Base-by-base conservation (phyloP, 768 basidiomycete species). In the Collybiopsis luxurians region DNA sequence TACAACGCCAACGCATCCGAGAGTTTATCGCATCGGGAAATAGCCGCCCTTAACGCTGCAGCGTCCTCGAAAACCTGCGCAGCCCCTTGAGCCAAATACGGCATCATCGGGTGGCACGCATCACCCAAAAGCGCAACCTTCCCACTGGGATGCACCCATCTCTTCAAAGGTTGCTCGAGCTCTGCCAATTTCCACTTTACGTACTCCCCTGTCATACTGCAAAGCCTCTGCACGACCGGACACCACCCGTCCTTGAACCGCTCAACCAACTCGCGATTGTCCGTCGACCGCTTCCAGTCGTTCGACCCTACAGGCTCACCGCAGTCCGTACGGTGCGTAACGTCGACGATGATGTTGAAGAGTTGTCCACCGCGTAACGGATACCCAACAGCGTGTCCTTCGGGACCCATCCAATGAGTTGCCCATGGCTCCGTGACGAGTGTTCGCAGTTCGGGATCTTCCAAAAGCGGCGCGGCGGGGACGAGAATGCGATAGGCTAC, bases 61-160 rank as follows among this genome's bases (percentile, higher is more conserved):
- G 66, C 74, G 55, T 78, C 75, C 53, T 79, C 75, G 24, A 75
- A 67, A 0, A 73, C 75, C 47, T 75, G 72, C 1, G 76, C 70
- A 2, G 74, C 75, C 4, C 75, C 76, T 59, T 74, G 69, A 1
- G 55, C 51, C 12, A 59, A 55, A 43, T 59, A 53, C 3, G 47
- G 17, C 38, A 54, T 49, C 36, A 60, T 61, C 2, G 63, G 60
- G 59, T 76, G 75, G 26, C 68, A 71, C 1, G 73, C 68, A 48
- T 75, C 74, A 17, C 73, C 74, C n/a, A 73, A 54, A 34, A 72
- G 62, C 6, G 71, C 69, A 6, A 70, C 58, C 28, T 67, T 62
- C 2, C 66, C 63, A 19, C 68, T 66, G 2, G 47, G 47, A 48
- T 48, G 47, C 19, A 78, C 64, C 76, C 75, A 79, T 11, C 64